Evolutionary conservation across 352 stramenopile genomes (phyloP).

Genomic region (Phytophthora chlamydospora): DNA sequence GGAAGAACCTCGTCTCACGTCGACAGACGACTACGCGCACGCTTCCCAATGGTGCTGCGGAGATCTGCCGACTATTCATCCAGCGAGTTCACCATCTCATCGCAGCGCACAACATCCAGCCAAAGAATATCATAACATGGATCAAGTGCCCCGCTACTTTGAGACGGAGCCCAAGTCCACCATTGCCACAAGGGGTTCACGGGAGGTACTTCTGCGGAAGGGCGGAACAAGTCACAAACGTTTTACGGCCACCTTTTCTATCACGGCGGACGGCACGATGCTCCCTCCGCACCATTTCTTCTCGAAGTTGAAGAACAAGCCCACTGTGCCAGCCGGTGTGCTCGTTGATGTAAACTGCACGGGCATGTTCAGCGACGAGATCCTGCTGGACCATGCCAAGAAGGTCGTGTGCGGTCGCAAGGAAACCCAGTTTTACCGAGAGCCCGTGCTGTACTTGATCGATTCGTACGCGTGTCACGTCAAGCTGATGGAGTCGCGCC

Average conservation of each 20-base stretch:
- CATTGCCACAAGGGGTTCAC: too few relatives aligned
- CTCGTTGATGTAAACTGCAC: not conserved
- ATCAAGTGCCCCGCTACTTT: constrained; percentile 1
- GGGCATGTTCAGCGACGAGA: not conserved
- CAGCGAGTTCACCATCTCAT: not conserved
- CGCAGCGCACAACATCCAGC: not conserved
- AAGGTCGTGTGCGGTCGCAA: not conserved
- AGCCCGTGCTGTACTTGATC: not conserved
- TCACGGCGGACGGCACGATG: not conserved
- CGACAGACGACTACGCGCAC: too few relatives aligned
- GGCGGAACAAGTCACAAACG: constrained; percentile 1
- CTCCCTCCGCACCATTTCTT: not conserved
- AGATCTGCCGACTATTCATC: constrained; percentile 11
- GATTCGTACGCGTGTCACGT: not conserved
- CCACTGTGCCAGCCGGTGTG: not conserved
- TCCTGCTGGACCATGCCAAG: not conserved
- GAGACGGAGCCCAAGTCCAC: too few relatives aligned
- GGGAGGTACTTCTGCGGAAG: too few relatives aligned
- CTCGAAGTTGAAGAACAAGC: constrained; percentile 4
- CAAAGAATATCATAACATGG: constrained; percentile 4
- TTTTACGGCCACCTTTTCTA: not conserved
- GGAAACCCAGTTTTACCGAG: not conserved
- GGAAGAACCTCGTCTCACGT: too few relatives aligned
- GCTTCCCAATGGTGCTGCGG: too few relatives aligned
- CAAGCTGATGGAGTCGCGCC: not conserved